Percentiles rank a stretch among this genome's conserved stretches.
Conservation (phyloP, 805 yeast species). For the Yamadazyma insecticola region DNA sequence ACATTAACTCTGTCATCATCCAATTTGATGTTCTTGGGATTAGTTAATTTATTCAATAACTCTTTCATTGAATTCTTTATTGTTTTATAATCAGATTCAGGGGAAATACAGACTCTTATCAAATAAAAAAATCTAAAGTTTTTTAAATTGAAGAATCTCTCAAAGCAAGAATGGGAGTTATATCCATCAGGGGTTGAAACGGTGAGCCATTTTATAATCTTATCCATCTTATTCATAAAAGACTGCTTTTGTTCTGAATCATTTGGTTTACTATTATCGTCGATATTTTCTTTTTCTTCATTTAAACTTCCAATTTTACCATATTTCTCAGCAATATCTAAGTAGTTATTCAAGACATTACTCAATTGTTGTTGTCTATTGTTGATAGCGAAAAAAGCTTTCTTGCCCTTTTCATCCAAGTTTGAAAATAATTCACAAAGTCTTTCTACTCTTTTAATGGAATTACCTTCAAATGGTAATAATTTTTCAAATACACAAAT, state of each 20-base stretch:
- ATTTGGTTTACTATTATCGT: conserved; percentile 14
- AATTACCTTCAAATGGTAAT: conserved; percentile 49
- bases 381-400: conserved; percentile 65
- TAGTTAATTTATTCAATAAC: conserved; percentile 50
- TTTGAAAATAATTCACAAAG: conserved; percentile 43
- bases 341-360: conserved; percentile 43
- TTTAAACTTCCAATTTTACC: conserved; percentile 9
- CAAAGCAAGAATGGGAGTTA: conserved; percentile 47
- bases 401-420: conserved; percentile 54
- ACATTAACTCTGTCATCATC: conserved; percentile 24
- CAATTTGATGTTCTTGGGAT: conserved; percentile 43
- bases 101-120: conserved; percentile 47
- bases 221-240: conserved; percentile 39
- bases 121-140: conserved; percentile 58
- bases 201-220: conserved; percentile 59
- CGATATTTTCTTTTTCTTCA: conserved; percentile 16
- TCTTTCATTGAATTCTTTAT: conserved; percentile 63
- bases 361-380: conserved; percentile 63
- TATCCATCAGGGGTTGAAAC: conserved; percentile 50
- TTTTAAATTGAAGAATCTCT: conserved; percentile 48
- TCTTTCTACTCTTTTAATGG: conserved; percentile 47
- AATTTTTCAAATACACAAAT: conserved; percentile 52
- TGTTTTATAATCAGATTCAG: conserved; percentile 56
- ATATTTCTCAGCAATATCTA: conserved; percentile 46
- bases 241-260: not conserved